Conservation (phyloP, 176 grass and related monocot species). For the Triticum urartu region DNA sequence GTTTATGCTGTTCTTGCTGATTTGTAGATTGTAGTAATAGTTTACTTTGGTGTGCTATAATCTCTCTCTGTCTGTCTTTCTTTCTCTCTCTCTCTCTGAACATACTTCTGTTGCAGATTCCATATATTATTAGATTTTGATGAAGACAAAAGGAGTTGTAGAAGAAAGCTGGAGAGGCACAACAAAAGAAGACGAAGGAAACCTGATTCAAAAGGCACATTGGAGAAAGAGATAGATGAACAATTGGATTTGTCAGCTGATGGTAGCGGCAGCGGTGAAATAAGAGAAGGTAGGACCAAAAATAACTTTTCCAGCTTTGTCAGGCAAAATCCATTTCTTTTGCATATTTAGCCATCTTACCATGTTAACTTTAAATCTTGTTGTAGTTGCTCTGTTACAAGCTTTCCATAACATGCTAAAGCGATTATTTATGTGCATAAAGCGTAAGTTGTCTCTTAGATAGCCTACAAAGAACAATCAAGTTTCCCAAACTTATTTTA, state of each 20-base stretch:
- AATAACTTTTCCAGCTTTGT: neutral
- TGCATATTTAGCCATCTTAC: neutral
- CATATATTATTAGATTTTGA: constrained; percentile 95
- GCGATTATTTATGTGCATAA: neutral
- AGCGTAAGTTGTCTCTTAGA: neutral
- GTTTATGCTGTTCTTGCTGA: neutral
- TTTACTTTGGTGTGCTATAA: constrained; percentile 19
- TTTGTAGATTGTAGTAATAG: constrained; percentile 1
- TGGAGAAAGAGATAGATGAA: constrained; percentile 67
- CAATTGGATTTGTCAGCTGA: constrained; percentile 55
- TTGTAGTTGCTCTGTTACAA: neutral
- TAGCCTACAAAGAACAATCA: neutral
- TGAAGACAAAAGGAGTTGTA: constrained; percentile 98
- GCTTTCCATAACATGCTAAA: neutral
- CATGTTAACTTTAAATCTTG: neutral
- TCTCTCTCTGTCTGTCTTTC: neutral
- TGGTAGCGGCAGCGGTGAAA: constrained; percentile 48
- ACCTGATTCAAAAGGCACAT: constrained; percentile 57
- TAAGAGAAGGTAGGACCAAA: constrained; percentile 56
- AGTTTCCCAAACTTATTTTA: neutral
- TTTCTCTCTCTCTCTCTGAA: neutral
- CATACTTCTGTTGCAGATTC: constrained; percentile 56
- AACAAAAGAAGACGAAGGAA: constrained; percentile 91
- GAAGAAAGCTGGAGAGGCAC: constrained; percentile 92
- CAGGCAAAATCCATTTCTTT: neutral